These are phyloP conservation scores for Funneliformis caledonium DNA, from an alignment of 371 early-diverging fungal species.

Conservation along the genomic window DNA sequence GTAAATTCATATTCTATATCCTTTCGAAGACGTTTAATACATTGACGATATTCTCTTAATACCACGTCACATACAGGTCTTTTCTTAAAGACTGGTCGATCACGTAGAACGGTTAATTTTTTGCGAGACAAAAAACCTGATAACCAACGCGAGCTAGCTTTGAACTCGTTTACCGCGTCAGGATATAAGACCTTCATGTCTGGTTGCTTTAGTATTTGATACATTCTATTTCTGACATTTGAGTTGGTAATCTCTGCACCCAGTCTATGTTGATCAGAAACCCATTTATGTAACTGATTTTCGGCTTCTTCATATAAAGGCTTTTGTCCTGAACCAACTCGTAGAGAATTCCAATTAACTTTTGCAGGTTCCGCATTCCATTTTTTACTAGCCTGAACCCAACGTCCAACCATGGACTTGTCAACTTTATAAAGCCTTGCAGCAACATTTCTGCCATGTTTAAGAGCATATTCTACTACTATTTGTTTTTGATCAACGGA, in stretches of 20 bases:
- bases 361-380: neutral
- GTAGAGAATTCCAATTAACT: neutral
- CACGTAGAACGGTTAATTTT: neutral
- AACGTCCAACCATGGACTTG: slow-evolving; percentile 20
- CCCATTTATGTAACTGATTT: slow-evolving; percentile 12
- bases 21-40: neutral
- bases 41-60: neutral
- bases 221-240: slow-evolving; percentile 2
- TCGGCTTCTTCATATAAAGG: slow-evolving; percentile 18
- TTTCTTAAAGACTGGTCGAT: neutral
- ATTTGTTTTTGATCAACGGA: neutral
- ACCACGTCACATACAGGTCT: neutral
- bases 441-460: slow-evolving; percentile 25
- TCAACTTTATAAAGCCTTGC: neutral
- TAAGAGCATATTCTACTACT: slow-evolving; percentile 13
- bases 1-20: neutral
- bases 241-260: neutral
- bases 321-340: slow-evolving; percentile 29
- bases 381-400: slow-evolving; percentile 17
- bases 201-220: slow-evolving; percentile 2
- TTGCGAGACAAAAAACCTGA: neutral
- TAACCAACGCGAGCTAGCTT: slow-evolving; percentile 6
- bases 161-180: slow-evolving; percentile 1
- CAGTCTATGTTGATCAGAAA: neutral
- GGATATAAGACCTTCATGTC: slow-evolving; percentile 6